Evolutionary conservation across 306 rosid genomes (phyloP).

Genomic region (Sechiopsis laciniata): DNA sequence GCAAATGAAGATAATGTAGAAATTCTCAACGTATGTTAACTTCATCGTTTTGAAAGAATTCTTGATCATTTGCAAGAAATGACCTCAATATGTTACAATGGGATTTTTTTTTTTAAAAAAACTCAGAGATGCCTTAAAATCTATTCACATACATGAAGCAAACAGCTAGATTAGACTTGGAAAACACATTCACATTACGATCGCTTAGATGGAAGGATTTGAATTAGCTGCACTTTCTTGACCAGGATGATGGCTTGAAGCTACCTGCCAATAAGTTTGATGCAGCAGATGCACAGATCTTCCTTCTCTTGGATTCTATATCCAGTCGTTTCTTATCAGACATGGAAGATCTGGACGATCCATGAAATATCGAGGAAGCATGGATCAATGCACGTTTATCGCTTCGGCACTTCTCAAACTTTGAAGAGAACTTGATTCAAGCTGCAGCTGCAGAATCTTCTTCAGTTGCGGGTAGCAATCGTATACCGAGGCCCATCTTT

Average conservation of each 20-base stretch:
- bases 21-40: not conserved
- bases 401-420: constrained; percentile 58
- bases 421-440: constrained; percentile 46
- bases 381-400: constrained; percentile 70
- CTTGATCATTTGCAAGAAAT: not conserved
- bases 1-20: not conserved
- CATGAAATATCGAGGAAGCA: constrained; percentile 54
- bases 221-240: constrained; percentile 33
- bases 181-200: constrained; percentile 1
- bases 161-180: not conserved
- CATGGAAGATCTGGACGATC: constrained; percentile 36
- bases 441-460: constrained; percentile 58
- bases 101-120: not conserved
- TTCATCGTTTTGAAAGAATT: not conserved
- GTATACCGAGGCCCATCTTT: constrained; percentile 61
- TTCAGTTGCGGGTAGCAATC: constrained; percentile 61
- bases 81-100: constrained; percentile 4
- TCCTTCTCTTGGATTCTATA: constrained; percentile 71
- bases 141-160: not conserved
- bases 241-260: constrained; percentile 66
- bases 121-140: not conserved
- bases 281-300: constrained; percentile 56
- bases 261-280: constrained; percentile 56
- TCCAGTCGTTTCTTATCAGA: constrained; percentile 45
- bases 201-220: constrained; percentile 24